Conservation (phyloP, 805 yeast species). For the Torulaspora microellipsoides region DNA sequence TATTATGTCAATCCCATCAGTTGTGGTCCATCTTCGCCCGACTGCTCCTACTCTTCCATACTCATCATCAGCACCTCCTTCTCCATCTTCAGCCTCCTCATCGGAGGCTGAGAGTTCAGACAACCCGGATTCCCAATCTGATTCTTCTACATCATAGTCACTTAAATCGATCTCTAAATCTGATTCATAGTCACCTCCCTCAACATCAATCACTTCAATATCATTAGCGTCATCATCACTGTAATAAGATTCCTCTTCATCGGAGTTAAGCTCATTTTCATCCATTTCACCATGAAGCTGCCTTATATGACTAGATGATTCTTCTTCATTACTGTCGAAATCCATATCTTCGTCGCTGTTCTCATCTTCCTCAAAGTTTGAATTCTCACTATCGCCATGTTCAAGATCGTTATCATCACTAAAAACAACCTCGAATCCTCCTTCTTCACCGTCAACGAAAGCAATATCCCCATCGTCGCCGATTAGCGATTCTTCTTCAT, state of each 20-base stretch:
- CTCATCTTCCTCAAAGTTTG: constrained; percentile 17
- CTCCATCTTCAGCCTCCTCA: constrained; percentile 33
- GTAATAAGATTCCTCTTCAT: constrained; percentile 26
- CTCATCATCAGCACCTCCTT: constrained; percentile 23
- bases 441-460: constrained; percentile 36
- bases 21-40: constrained; percentile 29
- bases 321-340: constrained; percentile 31
- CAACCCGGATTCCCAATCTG: constrained; percentile 36
- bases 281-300: constrained; percentile 30
- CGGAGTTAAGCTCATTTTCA: constrained; percentile 26
- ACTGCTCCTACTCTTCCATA: constrained; percentile 18
- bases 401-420: constrained; percentile 34
- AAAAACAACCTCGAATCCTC: constrained; percentile 33
- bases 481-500: constrained; percentile 45
- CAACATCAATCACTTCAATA: constrained; percentile 25
- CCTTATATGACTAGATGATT: constrained; percentile 17
- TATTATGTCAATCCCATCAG: constrained; percentile 28
- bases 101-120: constrained; percentile 32
- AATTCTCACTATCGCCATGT: constrained; percentile 21
- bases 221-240: constrained; percentile 21
- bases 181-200: constrained; percentile 30
- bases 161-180: constrained; percentile 34
- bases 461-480: constrained; percentile 43
- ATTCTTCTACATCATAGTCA: constrained; percentile 35
- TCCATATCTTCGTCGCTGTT: constrained; percentile 22